phyloP scores from a whole-genome alignment of 2,329 filamentous ascomycete genomes.

The Apiospora malaysiana region DNA sequence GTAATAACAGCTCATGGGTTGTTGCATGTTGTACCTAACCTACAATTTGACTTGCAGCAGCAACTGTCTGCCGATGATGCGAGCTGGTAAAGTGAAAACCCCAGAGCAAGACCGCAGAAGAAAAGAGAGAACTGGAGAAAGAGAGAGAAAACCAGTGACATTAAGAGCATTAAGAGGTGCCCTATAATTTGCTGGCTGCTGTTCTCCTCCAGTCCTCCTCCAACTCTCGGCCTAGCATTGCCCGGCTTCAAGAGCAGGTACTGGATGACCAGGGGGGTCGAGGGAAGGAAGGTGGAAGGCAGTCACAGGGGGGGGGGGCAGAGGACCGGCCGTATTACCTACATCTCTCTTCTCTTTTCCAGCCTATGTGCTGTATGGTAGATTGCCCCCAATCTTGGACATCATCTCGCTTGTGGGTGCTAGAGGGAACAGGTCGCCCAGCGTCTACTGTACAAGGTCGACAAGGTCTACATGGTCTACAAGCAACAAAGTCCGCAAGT shows the following conservation, averaged over 20 bases:
- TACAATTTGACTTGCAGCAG: neutral
- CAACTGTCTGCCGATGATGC: neutral
- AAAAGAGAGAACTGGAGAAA: neutral
- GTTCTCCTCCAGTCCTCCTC: neutral
- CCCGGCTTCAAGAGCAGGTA: slow-evolving; percentile 8
- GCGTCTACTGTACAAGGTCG: neutral
- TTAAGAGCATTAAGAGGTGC: slow-evolving; percentile 13
- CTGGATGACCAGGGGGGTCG: neutral
- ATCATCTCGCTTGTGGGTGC: slow-evolving; percentile 21
- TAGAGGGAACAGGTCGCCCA: slow-evolving; percentile 5
- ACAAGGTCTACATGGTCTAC: neutral
- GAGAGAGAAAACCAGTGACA: neutral
- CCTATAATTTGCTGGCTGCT: neutral
- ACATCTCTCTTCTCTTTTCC: neutral
- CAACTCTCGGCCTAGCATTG: slow-evolving; percentile 16
- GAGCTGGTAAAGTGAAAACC: neutral
- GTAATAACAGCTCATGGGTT: neutral
- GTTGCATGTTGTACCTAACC: no score
- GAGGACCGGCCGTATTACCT: neutral
- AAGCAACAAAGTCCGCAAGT: neutral
- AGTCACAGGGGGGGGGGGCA: neutral
- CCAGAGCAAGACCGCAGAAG: neutral
- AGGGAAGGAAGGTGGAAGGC: no score
- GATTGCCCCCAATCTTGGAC: slow-evolving; percentile 20
- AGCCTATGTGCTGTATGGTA: neutral